Percentiles rank a stretch among this genome's conserved stretches.
phyloP scores from a whole-genome alignment of 257 asterid genomes.

The Capsicum baccatum region DNA sequence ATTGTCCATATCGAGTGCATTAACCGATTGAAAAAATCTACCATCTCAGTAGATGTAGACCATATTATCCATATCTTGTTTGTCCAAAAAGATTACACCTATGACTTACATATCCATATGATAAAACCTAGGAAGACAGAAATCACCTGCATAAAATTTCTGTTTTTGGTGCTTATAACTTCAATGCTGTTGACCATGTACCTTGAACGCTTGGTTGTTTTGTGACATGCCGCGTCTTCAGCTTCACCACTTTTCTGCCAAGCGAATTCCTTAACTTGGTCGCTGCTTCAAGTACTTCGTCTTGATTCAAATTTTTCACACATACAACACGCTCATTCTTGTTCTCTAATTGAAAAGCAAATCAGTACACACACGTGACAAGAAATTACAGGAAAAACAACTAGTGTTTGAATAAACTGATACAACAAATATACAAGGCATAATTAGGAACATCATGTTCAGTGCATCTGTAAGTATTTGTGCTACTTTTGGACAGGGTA shows the following conservation, averaged over 20 bases:
- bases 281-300: slow-evolving; percentile 66
- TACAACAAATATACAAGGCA: neutral
- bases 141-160: neutral
- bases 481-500: neutral
- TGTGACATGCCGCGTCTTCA: slow-evolving; percentile 74
- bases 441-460: neutral
- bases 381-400: neutral
- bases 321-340: slow-evolving; percentile 83
- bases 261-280: slow-evolving; percentile 77
- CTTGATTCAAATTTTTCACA: slow-evolving; percentile 69
- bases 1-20: neutral
- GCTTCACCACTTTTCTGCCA: slow-evolving; percentile 86
- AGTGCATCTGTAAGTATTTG: neutral
- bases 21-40: neutral
- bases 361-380: neutral
- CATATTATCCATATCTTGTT: neutral
- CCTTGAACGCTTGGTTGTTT: slow-evolving; percentile 89
- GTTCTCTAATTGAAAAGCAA: slow-evolving; percentile 53
- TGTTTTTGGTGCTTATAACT: slow-evolving; percentile 37
- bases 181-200: slow-evolving; percentile 77
- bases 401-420: neutral
- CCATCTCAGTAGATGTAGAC: neutral
- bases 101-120: neutral
- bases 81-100: neutral
- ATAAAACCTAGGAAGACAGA: slow-evolving; percentile 2